Evolutionary conservation across 2,329 filamentous ascomycete genomes (phyloP).

Genomic region (Penicillium sp.): DNA sequence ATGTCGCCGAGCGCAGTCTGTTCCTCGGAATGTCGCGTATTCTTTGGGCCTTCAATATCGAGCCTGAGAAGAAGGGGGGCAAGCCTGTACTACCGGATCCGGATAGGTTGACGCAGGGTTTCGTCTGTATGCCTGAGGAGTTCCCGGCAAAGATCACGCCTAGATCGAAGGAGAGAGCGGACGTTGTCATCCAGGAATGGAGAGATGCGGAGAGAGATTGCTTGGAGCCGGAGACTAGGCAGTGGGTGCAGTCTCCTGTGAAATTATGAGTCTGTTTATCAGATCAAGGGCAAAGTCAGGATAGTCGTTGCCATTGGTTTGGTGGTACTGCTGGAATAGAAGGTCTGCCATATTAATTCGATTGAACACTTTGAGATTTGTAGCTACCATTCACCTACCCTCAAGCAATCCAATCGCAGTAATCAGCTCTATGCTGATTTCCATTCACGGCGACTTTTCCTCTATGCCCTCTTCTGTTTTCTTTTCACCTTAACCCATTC

Average conservation of each 20-base stretch:
- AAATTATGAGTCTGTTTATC: not conserved
- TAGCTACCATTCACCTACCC: too few species aligned
- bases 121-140: constrained; percentile 47
- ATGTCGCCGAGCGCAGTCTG: constrained; percentile 53
- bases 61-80: constrained; percentile 32
- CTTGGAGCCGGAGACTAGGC: constrained; percentile 12
- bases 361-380: too few species aligned
- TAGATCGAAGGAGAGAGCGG: constrained; percentile 32
- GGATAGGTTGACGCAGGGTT: constrained; percentile 45
- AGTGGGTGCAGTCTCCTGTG: constrained; percentile 14
- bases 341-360: too few species aligned
- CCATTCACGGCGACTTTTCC: too few species aligned
- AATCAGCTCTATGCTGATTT: too few species aligned
- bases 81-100: constrained; percentile 39
- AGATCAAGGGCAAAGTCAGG: not conserved
- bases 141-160: constrained; percentile 41
- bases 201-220: constrained; percentile 6
- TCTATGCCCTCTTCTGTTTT: too few species aligned
- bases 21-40: constrained; percentile 52
- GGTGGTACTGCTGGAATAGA: too few species aligned
- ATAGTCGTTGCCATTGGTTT: too few species aligned
- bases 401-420: too few species aligned
- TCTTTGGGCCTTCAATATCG: constrained; percentile 52
- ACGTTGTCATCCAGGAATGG: constrained; percentile 18
- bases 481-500: too few species aligned